phyloP scores from a whole-genome alignment of 768 basidiomycete genomes.

The Lactarius quietus region DNA sequence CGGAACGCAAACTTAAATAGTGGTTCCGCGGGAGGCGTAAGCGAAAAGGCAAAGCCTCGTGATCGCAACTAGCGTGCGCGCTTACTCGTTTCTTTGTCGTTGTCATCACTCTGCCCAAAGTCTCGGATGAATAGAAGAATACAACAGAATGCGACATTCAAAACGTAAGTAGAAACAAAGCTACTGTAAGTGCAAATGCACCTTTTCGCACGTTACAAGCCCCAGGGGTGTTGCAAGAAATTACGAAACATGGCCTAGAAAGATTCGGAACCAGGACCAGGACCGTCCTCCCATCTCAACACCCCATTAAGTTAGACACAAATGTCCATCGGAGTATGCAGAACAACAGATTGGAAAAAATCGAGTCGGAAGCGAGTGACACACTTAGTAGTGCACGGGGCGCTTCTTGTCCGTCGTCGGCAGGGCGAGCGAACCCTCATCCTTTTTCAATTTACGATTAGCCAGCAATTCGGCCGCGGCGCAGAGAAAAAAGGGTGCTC shows the following conservation, averaged over 20 bases:
- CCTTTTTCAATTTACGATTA: conserved; percentile 14
- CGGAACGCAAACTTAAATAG: conserved; percentile 12
- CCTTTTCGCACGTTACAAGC: conserved; percentile 10
- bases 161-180: conserved; percentile 17
- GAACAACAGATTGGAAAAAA: conserved; percentile 2
- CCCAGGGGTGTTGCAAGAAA: conserved; percentile 7
- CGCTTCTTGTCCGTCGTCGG: conserved; percentile 19
- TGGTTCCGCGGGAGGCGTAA: not conserved
- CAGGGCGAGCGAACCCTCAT: conserved; percentile 10
- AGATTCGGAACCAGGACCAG: not conserved
- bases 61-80: conserved; percentile 7
- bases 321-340: conserved; percentile 15
- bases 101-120: not conserved
- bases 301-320: conserved; percentile 19
- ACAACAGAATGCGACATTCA: conserved; percentile 8
- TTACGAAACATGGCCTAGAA: not conserved
- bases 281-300: not conserved
- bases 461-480: not conserved
- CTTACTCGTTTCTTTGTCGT: not conserved
- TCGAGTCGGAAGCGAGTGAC: conserved; percentile 11
- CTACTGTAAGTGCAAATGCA: conserved; percentile 9
- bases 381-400: conserved; percentile 1
- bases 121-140: conserved; percentile 20
- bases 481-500: conserved; percentile 1
- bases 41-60: conserved; percentile 21